These are phyloP conservation scores for Aspergillus sp. DNA, from an alignment of 2,329 filamentous ascomycete genomes.

Conservation along the genomic window DNA sequence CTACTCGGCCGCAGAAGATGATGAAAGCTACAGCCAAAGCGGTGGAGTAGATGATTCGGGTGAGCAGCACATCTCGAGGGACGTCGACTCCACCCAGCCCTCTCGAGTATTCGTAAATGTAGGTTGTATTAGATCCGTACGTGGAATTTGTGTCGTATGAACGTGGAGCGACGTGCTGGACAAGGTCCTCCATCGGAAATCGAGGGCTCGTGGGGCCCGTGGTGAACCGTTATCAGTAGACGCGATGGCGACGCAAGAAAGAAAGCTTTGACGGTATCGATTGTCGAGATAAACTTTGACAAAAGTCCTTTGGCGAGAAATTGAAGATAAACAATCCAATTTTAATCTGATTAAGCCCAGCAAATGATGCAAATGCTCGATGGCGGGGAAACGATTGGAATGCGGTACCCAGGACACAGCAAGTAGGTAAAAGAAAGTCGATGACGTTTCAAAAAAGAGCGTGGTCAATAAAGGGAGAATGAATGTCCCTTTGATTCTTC, in stretches of 20 bases:
- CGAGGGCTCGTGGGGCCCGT: constrained; percentile 1
- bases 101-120: constrained; percentile 36
- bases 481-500: constrained; percentile 16
- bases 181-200: constrained; percentile 24
- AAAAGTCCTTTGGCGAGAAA: too few species aligned
- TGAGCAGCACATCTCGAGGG: constrained; percentile 33
- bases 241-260: too few species aligned
- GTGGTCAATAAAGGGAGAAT: not conserved
- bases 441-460: not conserved
- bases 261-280: too few species aligned
- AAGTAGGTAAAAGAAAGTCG: not conserved
- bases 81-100: constrained; percentile 36
- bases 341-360: too few species aligned
- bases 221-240: constrained; percentile 3
- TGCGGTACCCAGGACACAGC: constrained; percentile 6
- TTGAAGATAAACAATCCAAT: too few species aligned
- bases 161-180: constrained; percentile 18
- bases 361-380: constrained; percentile 9
- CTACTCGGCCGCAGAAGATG: constrained; percentile 36
- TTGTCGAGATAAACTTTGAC: too few species aligned
- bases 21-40: constrained; percentile 29
- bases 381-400: constrained; percentile 19
- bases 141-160: constrained; percentile 29
- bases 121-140: constrained; percentile 35
- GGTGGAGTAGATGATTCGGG: constrained; percentile 35